These are phyloP conservation scores for Leishmania amazonensis DNA, from an alignment of 208 protist genomes.

Conservation along the genomic window DNA sequence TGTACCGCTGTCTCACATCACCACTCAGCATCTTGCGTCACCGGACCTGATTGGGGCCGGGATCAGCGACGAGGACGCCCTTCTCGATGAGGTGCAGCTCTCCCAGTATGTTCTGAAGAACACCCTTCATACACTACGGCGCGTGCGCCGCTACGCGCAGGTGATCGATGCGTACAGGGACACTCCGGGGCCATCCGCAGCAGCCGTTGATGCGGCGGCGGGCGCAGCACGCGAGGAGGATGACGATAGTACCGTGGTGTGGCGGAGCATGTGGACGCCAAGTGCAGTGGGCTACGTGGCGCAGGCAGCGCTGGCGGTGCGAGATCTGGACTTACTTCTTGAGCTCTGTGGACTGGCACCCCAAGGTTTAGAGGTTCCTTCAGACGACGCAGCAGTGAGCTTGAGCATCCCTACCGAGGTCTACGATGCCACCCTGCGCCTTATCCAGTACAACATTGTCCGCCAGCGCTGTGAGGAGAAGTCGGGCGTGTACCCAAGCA, in stretches of 20 bases:
- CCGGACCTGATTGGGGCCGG: neutral
- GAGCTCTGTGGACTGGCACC: slow-evolving; percentile 15
- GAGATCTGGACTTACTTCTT: slow-evolving; percentile 51
- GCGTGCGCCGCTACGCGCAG: slow-evolving; percentile 45
- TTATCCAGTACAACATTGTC: slow-evolving; percentile 47
- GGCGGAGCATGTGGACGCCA: slow-evolving; percentile 42
- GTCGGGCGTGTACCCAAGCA: neutral
- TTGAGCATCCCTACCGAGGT: slow-evolving; percentile 36
- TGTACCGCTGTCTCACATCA: neutral
- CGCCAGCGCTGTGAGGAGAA: slow-evolving; percentile 7
- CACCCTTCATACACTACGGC: slow-evolving; percentile 52
- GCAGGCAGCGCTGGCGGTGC: slow-evolving; percentile 57
- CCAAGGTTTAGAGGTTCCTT: neutral
- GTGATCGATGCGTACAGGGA: slow-evolving; percentile 38
- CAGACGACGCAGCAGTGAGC: neutral
- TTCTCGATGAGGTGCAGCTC: slow-evolving; percentile 17
- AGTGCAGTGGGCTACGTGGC: slow-evolving; percentile 48
- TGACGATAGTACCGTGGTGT: slow-evolving; percentile 21
- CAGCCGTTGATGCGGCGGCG: neutral
- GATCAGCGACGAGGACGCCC: neutral
- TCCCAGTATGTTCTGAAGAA: slow-evolving; percentile 44
- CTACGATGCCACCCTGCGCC: slow-evolving; percentile 54
- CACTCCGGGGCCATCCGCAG: neutral
- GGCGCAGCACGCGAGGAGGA: neutral
- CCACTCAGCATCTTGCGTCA: neutral